Conservation (phyloP, 495 filamentous ascomycete species). For the Penicillium turbatum region DNA sequence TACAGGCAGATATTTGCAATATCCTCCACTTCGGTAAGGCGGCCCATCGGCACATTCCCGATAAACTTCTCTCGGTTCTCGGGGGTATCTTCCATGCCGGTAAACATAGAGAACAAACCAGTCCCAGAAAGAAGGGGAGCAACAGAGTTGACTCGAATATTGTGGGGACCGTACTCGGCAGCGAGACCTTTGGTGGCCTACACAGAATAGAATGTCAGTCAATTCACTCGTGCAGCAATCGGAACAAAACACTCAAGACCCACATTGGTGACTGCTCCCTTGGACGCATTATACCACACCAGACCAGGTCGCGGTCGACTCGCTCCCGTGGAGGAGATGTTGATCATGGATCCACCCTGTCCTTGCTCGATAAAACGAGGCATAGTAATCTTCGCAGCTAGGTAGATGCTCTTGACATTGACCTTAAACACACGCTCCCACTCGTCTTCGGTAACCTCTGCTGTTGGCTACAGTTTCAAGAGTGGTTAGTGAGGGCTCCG, state of each 20-base stretch:
- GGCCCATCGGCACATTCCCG: conserved; percentile 60
- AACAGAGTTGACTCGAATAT: conserved; percentile 63
- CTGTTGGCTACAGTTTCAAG: conserved; percentile 38
- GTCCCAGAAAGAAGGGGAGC: conserved; percentile 60
- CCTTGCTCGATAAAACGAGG: conserved; percentile 53
- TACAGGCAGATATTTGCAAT: conserved; percentile 64
- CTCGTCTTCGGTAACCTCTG: conserved; percentile 61
- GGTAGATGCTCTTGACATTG: conserved; percentile 60
- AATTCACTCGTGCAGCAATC: neutral
- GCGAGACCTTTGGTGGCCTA: conserved; percentile 62
- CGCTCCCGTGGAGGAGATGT: conserved; percentile 62
- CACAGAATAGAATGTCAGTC: neutral
- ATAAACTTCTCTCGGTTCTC: conserved; percentile 67
- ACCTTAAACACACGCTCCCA: conserved; percentile 64
- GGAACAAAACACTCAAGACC: conserved; percentile 1
- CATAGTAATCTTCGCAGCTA: conserved; percentile 49
- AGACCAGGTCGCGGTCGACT: conserved; percentile 60
- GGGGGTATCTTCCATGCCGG: conserved; percentile 60
- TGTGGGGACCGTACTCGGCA: conserved; percentile 60
- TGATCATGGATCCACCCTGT: conserved; percentile 59
- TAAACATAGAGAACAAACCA: conserved; percentile 61
- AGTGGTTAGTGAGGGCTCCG: conserved; percentile 2
- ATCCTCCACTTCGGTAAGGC: conserved; percentile 59
- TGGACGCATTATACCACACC: conserved; percentile 68
- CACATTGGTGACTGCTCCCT: conserved; percentile 62